Evolutionary conservation across 164 flowering plant genomes (phyloP), one percentile per base, ranked within the genome.

Genomic region (Platanus orientalis): DNA sequence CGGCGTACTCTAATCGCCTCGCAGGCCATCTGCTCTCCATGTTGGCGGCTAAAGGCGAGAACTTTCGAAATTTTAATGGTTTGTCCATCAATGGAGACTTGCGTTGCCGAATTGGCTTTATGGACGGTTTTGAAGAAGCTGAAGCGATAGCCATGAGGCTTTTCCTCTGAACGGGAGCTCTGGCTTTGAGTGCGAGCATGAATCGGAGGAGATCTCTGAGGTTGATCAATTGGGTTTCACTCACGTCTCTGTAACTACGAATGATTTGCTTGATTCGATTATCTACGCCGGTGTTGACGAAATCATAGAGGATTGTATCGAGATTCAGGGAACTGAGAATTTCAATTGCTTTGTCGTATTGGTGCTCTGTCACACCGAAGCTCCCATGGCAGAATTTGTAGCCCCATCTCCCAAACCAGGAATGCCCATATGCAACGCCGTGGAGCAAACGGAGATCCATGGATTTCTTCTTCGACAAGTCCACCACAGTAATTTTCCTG

Each of bases 371-470:
- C 7, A 89, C 82, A 1, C 97, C 98, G 39, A 80, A 93, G 69
- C 89, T 85, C 14, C 98, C 98, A 57, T 62, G 85, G 62, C 60
- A 71, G 70, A 89, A 90, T 26, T 40, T 74, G 64, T 90, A 93
- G 0, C 84, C 92, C 98, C 98, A 93, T 69, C 84, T 82, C 0
- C 97, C 94, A 63, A 88, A 90, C 98, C 98, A 90, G 3, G 96
- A 44, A 34, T 83, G 85, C 10, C 94, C 92, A 39, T 93, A 87
- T 1, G 96, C 91, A 7, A 84, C 79, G 1, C 90, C 89, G 55
- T 90, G 70, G 0, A 89, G 92, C 26, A 93, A 70, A 20, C 97
- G 72, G 40, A 90, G 84, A 54, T 90, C 91, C 94, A 93, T 84
- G 1, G 72, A 71, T 28, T 73, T 69, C 71, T 90, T 90, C 71